Percentiles rank a stretch among this genome's conserved stretches.
phyloP scores from a whole-genome alignment of 2,329 filamentous ascomycete genomes.

The Didymella glomerata region DNA sequence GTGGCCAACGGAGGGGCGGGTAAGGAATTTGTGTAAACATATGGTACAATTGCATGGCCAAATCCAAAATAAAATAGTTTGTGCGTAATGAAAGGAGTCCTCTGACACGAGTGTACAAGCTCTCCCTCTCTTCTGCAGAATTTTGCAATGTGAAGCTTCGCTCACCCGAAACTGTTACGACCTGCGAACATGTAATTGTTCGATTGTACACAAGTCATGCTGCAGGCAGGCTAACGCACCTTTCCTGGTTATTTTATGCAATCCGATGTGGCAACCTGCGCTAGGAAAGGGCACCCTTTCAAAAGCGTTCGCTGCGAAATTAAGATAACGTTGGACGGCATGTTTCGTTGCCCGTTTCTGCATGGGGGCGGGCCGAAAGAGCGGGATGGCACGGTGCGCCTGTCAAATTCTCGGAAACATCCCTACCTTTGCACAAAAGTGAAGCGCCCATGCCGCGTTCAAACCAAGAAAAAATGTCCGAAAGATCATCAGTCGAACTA shows the following conservation, averaged over 20 bases:
- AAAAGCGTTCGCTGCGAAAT: not conserved
- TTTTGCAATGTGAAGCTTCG: not conserved
- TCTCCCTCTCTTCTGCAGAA: not conserved
- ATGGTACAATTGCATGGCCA: not conserved
- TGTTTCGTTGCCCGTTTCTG: not conserved
- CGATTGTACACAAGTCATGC: not conserved
- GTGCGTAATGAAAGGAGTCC: not conserved
- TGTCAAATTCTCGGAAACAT: not conserved
- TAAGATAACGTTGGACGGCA: not conserved
- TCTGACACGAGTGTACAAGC: not conserved
- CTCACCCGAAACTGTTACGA: not conserved
- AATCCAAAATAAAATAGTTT: no score
- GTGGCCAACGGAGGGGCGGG: not conserved
- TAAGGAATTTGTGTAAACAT: not conserved
- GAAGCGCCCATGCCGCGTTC: not conserved
- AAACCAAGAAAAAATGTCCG: constrained; percentile 1
- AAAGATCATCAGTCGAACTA: constrained; percentile 2
- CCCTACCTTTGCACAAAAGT: not conserved
- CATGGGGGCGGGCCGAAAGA: constrained; percentile 2
- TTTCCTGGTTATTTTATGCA: no score
- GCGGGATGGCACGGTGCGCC: not conserved
- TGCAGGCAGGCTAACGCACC: not conserved
- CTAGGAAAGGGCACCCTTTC: not conserved
- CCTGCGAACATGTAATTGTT: not conserved
- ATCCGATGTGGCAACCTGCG: not conserved